Base-by-base conservation (phyloP, 257 asterid genomes). In the Solanum commersonii region DNA sequence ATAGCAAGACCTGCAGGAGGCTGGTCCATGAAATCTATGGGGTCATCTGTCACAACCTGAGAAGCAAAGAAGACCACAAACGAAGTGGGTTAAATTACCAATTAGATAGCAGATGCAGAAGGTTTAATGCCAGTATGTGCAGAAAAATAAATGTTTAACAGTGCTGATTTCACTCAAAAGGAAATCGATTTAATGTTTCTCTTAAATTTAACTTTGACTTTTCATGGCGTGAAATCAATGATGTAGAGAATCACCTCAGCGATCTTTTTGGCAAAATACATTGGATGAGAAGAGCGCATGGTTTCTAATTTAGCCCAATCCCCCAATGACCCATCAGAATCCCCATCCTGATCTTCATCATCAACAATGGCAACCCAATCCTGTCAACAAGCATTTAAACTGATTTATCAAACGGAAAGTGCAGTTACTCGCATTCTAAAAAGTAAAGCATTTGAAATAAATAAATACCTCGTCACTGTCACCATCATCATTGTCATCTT, bases 261-360 rank as follows among this genome's bases (percentile, higher is more conserved):
- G 35, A 97, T 87, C 91, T 92, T 97, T 90, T 93, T 94, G 91
- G 99, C 98, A 84, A 97, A 97, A 91, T 95, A 91, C 94, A 96
- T 96, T 38, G 99, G 99, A 94, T 97, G 99, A 90, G 98, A 94
- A 91, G 98, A 91, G 78, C 96, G 95, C 99, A 95, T 96, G 2
- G 99, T 97, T 88, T 95, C 98, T 93, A 97, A 91, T 88, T 97
- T 95, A 89, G 98, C 98, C 99, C 99, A 97, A 89, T 97, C 98
- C 71, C 98, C 99, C 23, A 94, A 87, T 31, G 98, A 96, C 79
- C 87, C 98, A 91, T 96, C 98, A 87, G 94, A 95, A 85, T 94
- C 98, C 74, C 92, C 96, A 77, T 92, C 95, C 90, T 89, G 89
- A 89, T 94, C 96, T 67, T 94, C 98, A 31, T 87, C 91, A 84